Conservation (phyloP, 2,329 filamentous ascomycete genomes). For the Zalaria sp. region DNA sequence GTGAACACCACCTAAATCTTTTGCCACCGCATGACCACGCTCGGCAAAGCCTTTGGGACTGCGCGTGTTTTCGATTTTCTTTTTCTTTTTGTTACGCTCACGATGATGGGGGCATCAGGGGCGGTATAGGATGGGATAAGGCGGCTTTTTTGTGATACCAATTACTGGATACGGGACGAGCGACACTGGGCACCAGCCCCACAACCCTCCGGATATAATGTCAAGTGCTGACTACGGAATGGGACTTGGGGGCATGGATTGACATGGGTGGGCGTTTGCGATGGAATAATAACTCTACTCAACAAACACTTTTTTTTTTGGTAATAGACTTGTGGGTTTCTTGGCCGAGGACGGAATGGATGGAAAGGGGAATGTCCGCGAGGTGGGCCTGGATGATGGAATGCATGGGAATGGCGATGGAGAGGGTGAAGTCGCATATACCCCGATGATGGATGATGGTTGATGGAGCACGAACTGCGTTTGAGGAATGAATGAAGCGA, state of each 20-base stretch:
- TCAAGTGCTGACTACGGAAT: conserved; percentile 21
- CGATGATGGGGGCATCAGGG: not conserved
- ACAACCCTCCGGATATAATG: conserved; percentile 5
- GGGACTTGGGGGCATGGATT: conserved; percentile 16
- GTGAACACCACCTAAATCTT: conserved; percentile 15
- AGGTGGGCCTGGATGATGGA: too few relatives aligned
- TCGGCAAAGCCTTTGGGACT: not conserved
- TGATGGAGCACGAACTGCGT: not conserved
- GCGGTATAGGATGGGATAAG: not conserved
- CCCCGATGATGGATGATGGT: too few relatives aligned
- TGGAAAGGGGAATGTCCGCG: too few relatives aligned
- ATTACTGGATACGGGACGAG: not conserved
- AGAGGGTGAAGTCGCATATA: not conserved
- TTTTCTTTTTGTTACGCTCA: conserved; percentile 2
- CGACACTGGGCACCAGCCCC: conserved; percentile 21
- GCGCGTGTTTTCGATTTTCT: conserved; percentile 1
- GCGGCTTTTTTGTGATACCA: not conserved
- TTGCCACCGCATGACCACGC: not conserved
- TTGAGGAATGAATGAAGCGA: not conserved
- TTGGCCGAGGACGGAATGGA: too few relatives aligned
- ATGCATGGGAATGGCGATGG: not conserved
- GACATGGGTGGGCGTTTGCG: conserved; percentile 18
- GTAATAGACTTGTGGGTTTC: too few relatives aligned
- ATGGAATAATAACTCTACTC: not conserved
- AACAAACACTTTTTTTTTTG: too few relatives aligned